Evolutionary conservation across 306 rosid genomes (phyloP).

Genomic region (Phaseolus lunatus): DNA sequence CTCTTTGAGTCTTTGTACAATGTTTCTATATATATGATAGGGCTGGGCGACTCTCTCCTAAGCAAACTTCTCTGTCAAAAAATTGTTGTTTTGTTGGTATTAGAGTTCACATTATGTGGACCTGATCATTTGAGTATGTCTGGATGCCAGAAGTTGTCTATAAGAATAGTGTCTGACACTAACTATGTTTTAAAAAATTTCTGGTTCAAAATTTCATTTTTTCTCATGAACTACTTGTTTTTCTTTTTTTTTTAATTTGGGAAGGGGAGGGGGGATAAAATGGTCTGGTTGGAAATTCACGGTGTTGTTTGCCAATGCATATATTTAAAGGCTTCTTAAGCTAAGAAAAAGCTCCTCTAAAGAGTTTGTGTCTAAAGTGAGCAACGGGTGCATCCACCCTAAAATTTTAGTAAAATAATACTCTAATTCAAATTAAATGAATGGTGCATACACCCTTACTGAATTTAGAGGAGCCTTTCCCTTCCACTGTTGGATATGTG

Average conservation of each 20-base stretch:
- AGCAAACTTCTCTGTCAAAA: not conserved
- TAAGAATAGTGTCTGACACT: not conserved
- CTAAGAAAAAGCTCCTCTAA: not conserved
- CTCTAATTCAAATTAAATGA: slow-evolving; percentile 10
- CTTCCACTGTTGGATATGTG: not conserved
- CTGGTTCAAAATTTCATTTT: slow-evolving; percentile 16
- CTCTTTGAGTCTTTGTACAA: not conserved
- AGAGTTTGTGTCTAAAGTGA: slow-evolving; percentile 4
- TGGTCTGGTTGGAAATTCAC: not conserved
- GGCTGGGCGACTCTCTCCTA: not conserved
- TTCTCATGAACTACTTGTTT: not conserved
- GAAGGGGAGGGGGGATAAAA: not conserved
- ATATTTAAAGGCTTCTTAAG: slow-evolving; percentile 1
- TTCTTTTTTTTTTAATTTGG: not conserved
- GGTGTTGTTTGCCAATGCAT: slow-evolving; percentile 1
- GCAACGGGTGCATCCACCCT: not conserved
- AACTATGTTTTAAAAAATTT: not conserved
- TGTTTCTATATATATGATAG: not conserved
- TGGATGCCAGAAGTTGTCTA: not conserved
- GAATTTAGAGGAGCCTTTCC: slow-evolving; percentile 6
- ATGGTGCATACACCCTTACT: not conserved
- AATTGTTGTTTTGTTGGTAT: not conserved
- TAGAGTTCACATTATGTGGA: not conserved
- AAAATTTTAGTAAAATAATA: slow-evolving; percentile 11
- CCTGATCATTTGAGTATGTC: slow-evolving; percentile 3